These are phyloP conservation scores for Hapsidospora chrysogenum DNA, from an alignment of 495 filamentous ascomycete genomes.

Conservation along the genomic window DNA sequence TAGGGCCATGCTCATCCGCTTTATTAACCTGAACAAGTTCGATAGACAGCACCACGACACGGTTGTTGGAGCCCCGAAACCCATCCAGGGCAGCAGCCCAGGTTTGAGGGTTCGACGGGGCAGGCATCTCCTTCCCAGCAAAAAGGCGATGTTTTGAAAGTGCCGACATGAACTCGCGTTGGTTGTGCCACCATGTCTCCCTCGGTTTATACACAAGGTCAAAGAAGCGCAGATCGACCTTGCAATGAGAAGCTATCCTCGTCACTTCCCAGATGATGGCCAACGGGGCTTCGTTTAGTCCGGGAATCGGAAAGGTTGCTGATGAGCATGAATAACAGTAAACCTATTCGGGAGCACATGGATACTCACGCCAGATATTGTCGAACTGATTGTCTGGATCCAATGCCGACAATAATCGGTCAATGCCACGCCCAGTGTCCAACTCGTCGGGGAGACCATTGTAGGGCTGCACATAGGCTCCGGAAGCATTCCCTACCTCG, in stretches of 20 bases:
- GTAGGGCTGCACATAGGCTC: too few relatives aligned
- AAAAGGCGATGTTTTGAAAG: constrained; percentile 15
- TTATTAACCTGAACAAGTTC: constrained; percentile 13
- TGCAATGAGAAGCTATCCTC: constrained; percentile 24
- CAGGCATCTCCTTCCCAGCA: constrained; percentile 23
- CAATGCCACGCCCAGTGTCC: too few relatives aligned
- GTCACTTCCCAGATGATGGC: constrained; percentile 28
- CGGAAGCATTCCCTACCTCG: too few relatives aligned
- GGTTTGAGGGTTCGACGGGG: constrained; percentile 15
- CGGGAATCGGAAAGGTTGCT: constrained; percentile 18
- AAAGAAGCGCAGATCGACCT: constrained; percentile 14
- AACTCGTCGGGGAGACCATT: too few relatives aligned
- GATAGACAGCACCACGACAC: constrained; percentile 19
- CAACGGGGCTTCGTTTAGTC: constrained; percentile 20
- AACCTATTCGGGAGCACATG: background rate
- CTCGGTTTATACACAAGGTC: constrained; percentile 16
- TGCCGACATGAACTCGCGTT: constrained; percentile 15
- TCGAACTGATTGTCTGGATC: constrained; percentile 9
- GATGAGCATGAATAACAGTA: background rate
- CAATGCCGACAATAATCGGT: too few relatives aligned
- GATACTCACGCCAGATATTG: constrained; percentile 15
- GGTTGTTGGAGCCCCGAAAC: constrained; percentile 13
- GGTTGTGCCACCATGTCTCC: constrained; percentile 11
- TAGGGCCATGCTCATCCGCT: constrained; percentile 12
- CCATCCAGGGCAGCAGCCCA: constrained; percentile 16